These are phyloP conservation scores for Chlamydomonas incerta DNA, from an alignment of 139 green algal species.

Conservation along the genomic window DNA sequence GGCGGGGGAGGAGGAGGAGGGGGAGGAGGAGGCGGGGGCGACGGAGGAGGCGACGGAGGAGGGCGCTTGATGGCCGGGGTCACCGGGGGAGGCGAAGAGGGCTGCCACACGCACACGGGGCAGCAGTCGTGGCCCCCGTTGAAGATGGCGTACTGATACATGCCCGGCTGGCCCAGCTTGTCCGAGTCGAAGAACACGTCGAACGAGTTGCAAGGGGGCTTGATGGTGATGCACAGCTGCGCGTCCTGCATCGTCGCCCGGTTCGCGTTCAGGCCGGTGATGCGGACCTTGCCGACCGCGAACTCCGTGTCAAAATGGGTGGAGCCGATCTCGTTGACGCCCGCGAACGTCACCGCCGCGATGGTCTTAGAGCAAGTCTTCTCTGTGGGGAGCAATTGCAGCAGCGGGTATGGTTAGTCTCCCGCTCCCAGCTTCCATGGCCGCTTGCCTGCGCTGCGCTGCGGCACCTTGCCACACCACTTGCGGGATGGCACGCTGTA, in stretches of 20 bases:
- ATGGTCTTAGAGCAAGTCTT: conserved; percentile 27
- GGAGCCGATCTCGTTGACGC: background rate
- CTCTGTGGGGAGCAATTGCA: background rate
- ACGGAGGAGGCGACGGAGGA: background rate
- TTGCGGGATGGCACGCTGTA: no score
- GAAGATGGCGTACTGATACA: conserved; percentile 21
- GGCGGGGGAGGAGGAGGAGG: conserved; percentile 10
- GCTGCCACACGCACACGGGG: background rate
- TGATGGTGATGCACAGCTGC: background rate
- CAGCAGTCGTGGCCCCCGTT: conserved; percentile 9
- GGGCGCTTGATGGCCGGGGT: background rate
- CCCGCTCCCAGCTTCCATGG: no score
- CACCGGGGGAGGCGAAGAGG: background rate
- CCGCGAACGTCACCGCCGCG: background rate
- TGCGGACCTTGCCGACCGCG: conserved; percentile 13
- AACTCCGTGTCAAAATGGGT: conserved; percentile 23
- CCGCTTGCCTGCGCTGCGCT: no score
- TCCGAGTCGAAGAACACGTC: conserved; percentile 22
- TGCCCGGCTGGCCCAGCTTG: background rate
- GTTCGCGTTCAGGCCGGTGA: conserved; percentile 12
- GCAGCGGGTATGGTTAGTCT: no score
- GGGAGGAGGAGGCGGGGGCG: background rate
- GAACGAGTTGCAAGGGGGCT: conserved; percentile 16
- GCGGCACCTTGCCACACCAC: no score
- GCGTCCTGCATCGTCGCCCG: background rate